Percentiles rank a stretch among this genome's conserved stretches.
Conservation (phyloP, 805 yeast genomes). For the Saturnispora bothae region DNA sequence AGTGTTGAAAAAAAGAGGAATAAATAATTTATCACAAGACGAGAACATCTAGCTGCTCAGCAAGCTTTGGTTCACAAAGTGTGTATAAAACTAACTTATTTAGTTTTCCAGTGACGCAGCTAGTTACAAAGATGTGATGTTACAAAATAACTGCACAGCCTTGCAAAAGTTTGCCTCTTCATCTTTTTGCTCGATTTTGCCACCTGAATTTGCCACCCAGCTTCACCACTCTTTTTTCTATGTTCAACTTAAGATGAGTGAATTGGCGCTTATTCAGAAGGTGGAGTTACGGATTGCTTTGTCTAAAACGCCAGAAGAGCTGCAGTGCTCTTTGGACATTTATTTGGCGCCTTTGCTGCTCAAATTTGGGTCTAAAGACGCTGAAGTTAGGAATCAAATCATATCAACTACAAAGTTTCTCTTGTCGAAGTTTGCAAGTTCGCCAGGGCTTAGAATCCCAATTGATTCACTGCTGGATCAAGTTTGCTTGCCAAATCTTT, state of each 20-base stretch:
- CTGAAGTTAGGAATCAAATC: constrained; percentile 56
- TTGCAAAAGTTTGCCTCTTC: too few species aligned
- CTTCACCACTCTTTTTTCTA: neutral
- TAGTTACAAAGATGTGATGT: too few species aligned
- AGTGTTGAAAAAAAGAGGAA: too few species aligned
- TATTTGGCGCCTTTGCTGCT: constrained; percentile 71
- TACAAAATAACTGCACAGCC: too few species aligned
- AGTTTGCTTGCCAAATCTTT: constrained; percentile 43
- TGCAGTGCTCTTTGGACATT: constrained; percentile 46
- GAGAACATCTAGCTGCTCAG: too few species aligned
- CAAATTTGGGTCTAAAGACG: constrained; percentile 64
- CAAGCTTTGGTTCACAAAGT: too few species aligned
- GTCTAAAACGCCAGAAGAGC: constrained; percentile 55
- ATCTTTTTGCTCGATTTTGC: too few species aligned
- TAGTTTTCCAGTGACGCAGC: too few species aligned
- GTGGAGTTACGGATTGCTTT: constrained; percentile 78
- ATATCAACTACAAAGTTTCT: constrained; percentile 52
- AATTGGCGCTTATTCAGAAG: constrained; percentile 53
- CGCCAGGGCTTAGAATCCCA: constrained; percentile 51
- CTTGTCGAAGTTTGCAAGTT: constrained; percentile 53
- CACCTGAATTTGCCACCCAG: neutral
- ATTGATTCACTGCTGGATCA: constrained; percentile 51
- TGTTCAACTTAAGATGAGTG: constrained; percentile 21
- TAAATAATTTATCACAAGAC: too few species aligned
- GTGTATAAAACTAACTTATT: too few species aligned